phyloP scores from a whole-genome alignment of 371 early-diverging fungal genomes.

The Apophysomyces elegans region DNA sequence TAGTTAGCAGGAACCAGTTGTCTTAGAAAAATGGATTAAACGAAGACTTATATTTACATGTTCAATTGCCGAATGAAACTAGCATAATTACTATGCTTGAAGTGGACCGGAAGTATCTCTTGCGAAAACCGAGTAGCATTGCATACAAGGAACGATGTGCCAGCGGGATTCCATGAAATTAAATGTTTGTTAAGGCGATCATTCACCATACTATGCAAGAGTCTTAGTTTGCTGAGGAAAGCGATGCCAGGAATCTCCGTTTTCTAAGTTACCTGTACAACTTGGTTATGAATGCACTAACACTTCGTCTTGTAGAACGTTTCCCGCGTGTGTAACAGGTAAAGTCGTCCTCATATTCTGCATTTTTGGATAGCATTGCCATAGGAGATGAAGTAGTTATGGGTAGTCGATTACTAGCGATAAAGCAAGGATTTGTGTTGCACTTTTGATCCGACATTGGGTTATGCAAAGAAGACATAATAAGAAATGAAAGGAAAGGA shows the following conservation, averaged over 20 bases:
- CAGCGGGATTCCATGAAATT: constrained; percentile 82
- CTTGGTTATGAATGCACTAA: constrained; percentile 35
- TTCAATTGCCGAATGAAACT: constrained; percentile 86
- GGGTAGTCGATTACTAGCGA: neutral
- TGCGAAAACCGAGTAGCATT: constrained; percentile 85
- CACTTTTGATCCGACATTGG: constrained; percentile 4
- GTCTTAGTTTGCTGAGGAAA: neutral
- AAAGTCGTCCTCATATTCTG: neutral
- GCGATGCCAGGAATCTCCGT: too few species aligned
- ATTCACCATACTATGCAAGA: constrained; percentile 67
- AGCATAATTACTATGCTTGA: constrained; percentile 84
- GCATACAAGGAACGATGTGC: constrained; percentile 86
- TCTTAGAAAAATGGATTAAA: neutral
- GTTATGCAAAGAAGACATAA: constrained; percentile 4
- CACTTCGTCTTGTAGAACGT: constrained; percentile 15
- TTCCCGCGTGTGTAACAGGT: neutral
- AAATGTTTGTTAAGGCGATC: constrained; percentile 73
- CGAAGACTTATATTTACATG: constrained; percentile 63
- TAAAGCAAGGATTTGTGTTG: neutral
- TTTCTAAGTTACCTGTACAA: constrained; percentile 24
- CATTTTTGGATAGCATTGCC: neutral
- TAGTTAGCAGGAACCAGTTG: constrained; percentile 20
- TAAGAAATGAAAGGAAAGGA: constrained; percentile 1
- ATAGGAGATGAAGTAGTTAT: neutral
- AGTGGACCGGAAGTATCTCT: constrained; percentile 73